Conservation (phyloP, 805 yeast genomes). For the Lipomyces spencermartinsiae region DNA sequence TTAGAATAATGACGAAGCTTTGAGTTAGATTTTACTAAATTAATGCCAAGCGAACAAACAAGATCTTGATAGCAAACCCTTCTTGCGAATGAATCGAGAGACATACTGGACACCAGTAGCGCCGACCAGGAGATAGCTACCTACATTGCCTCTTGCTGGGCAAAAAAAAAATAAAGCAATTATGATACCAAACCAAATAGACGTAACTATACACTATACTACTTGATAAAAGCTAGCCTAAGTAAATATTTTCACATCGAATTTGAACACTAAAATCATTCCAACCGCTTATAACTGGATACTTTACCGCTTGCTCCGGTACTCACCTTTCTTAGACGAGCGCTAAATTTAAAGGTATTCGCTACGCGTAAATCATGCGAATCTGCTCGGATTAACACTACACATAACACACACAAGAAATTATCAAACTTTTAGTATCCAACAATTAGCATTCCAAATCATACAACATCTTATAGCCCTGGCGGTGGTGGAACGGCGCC, state of each 20-base stretch:
- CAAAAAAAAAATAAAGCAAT: background rate
- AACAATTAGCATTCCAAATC: background rate
- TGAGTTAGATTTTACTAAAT: constrained; percentile 1
- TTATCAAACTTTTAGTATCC: background rate
- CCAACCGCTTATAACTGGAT: background rate
- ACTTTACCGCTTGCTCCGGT: constrained; percentile 1
- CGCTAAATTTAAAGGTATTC: background rate
- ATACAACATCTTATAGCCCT: constrained; percentile 9
- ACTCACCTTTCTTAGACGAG: background rate
- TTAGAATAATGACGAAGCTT: background rate
- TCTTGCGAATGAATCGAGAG: background rate
- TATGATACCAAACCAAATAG: constrained; percentile 1
- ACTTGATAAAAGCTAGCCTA: constrained; percentile 1
- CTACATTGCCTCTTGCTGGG: background rate
- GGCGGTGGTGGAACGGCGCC: constrained; percentile 13
- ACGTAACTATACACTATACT: background rate
- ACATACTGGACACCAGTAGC: background rate
- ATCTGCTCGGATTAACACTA: constrained; percentile 3
- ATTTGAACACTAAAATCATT: background rate
- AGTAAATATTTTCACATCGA: background rate
- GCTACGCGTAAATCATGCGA: background rate
- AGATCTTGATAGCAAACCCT: background rate
- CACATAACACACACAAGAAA: constrained; percentile 1
- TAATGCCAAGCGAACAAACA: background rate
- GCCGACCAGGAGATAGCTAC: background rate